phyloP scores from a whole-genome alignment of 345 rosid genomes.

The Hevea brasiliensis region DNA sequence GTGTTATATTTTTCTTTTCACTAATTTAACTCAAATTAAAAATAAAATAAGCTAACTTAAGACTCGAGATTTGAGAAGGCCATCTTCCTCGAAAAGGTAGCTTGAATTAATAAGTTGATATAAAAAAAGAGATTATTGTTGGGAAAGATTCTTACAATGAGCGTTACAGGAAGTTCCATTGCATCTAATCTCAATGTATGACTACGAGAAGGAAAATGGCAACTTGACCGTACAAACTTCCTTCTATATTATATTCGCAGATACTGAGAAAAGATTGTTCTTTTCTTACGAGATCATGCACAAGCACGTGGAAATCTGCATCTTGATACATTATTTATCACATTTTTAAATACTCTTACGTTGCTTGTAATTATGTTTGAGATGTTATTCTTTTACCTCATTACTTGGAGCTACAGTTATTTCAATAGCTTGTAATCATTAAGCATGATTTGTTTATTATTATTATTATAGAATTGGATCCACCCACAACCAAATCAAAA shows the following conservation, averaged over 20 bases:
- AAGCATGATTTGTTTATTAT: too few species aligned
- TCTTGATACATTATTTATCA: not conserved
- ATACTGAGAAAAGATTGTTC: not conserved
- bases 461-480: too few species aligned
- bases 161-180: constrained; percentile 20
- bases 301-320: constrained; percentile 30
- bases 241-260: too few species aligned
- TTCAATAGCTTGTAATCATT: not conserved
- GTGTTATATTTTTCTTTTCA: too few species aligned
- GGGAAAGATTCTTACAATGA: constrained; percentile 26
- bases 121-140: not conserved
- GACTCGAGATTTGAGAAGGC: too few species aligned
- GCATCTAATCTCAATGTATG: not conserved
- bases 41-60: too few species aligned
- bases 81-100: constrained; percentile 17
- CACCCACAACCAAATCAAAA: not conserved
- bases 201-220: too few species aligned
- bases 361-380: constrained; percentile 10
- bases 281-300: constrained; percentile 11
- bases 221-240: too few species aligned
- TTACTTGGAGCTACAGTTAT: constrained; percentile 25
- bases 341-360: not conserved
- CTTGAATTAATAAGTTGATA: not conserved
- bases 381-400: constrained; percentile 16
- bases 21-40: too few species aligned